Percentiles rank a stretch among this genome's conserved stretches.
phyloP scores from a whole-genome alignment of 768 basidiomycete genomes.

The Boletus coccyginus region DNA sequence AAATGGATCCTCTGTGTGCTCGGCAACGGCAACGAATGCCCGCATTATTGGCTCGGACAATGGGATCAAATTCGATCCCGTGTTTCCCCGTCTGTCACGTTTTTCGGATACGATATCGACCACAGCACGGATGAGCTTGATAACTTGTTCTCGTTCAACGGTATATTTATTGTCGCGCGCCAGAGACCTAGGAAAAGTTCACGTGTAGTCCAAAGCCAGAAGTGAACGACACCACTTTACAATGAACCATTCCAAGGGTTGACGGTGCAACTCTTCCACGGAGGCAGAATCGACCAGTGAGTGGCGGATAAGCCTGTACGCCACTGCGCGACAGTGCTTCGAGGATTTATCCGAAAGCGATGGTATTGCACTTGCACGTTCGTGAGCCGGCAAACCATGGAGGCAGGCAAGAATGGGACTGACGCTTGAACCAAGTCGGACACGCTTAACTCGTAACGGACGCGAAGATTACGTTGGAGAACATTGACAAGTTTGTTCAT shows the following conservation, averaged over 20 bases:
- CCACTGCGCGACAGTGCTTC: conserved; percentile 72
- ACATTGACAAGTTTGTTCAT: conserved; percentile 65
- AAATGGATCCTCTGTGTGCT: conserved; percentile 89
- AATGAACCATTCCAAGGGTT: conserved; percentile 85
- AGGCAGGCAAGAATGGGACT: conserved; percentile 29
- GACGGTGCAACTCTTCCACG: conserved; percentile 58
- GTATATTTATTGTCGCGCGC: conserved; percentile 80
- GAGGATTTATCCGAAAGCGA: conserved; percentile 73
- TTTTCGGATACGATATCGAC: conserved; percentile 73
- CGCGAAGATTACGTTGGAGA: conserved; percentile 67
- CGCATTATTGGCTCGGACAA: conserved; percentile 79
- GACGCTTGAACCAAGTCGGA: conserved; percentile 74
- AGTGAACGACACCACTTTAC: conserved; percentile 59
- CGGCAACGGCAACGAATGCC: conserved; percentile 89
- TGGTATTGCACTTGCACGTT: conserved; percentile 63
- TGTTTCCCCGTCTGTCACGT: conserved; percentile 38
- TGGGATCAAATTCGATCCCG: conserved; percentile 48
- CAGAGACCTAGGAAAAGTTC: conserved; percentile 55
- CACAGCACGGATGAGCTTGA: conserved; percentile 83
- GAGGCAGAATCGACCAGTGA: conserved; percentile 70
- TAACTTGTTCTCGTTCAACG: conserved; percentile 87
- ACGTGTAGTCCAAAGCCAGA: background rate
- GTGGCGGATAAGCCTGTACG: conserved; percentile 83
- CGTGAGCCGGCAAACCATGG: conserved; percentile 9
- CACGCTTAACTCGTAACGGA: conserved; percentile 72